Conservation (phyloP, 2,329 filamentous ascomycete genomes). For the Chaetothyriales sp. region DNA sequence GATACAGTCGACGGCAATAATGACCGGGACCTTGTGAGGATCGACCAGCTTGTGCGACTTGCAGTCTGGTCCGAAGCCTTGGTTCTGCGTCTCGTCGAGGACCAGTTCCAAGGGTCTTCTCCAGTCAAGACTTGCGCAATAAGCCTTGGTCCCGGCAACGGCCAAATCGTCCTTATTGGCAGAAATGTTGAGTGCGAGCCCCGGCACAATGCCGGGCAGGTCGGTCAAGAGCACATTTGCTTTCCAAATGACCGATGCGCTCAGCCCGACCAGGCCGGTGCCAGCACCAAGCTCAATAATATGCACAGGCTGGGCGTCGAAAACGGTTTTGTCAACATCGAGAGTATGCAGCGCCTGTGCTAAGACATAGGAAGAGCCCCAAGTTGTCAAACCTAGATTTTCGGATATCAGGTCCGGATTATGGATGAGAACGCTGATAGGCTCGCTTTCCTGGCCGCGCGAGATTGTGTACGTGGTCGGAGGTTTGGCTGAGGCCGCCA, state of each 20-base stretch:
- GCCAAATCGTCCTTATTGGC: conserved; percentile 60
- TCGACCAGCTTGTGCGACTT: neutral
- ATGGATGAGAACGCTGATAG: conserved; percentile 32
- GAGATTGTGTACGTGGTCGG: neutral
- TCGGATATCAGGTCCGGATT: conserved; percentile 84
- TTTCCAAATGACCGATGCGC: conserved; percentile 59
- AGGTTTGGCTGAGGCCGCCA: neutral
- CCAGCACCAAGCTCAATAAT: conserved; percentile 75
- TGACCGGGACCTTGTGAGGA: conserved; percentile 14
- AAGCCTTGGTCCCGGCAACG: conserved; percentile 40
- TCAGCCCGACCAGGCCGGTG: conserved; percentile 75
- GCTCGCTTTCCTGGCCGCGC: neutral
- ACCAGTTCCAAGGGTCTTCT: conserved; percentile 18
- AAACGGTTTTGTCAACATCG: conserved; percentile 2
- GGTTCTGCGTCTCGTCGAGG: neutral
- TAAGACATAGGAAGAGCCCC: conserved; percentile 80
- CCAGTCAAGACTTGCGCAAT: conserved; percentile 28
- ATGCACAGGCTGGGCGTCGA: neutral
- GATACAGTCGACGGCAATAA: conserved; percentile 31
- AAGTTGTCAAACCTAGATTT: conserved; percentile 81
- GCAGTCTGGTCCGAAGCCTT: neutral
- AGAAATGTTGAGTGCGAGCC: conserved; percentile 58
- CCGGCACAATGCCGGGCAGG: conserved; percentile 66
- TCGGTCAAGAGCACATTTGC: conserved; percentile 66
- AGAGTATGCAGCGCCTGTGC: conserved; percentile 51